A percentile compares a stretch with the other conserved stretches of the same genome.
phyloP scores from a whole-genome alignment of 176 grass and related monocot species.

The Poa pratensis region DNA sequence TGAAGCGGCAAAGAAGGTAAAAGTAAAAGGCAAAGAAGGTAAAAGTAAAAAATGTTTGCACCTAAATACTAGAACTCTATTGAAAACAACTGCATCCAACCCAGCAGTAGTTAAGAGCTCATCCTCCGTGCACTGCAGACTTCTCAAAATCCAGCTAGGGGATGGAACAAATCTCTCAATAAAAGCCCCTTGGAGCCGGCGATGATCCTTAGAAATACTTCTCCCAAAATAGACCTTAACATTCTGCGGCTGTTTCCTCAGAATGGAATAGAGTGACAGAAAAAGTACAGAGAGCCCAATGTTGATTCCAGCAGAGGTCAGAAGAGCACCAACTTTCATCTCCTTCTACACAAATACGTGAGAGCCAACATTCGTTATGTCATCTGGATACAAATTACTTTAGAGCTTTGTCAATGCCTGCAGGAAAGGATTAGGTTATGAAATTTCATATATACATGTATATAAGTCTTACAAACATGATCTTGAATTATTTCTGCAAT shows the following conservation, averaged over 20 bases:
- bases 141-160: slow-evolving; percentile 84
- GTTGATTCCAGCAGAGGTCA: slow-evolving; percentile 94
- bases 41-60: slow-evolving; percentile 30
- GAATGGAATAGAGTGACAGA: slow-evolving; percentile 76
- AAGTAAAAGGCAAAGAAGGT: neutral
- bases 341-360: slow-evolving; percentile 42
- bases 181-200: slow-evolving; percentile 60
- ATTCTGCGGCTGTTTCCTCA: slow-evolving; percentile 90
- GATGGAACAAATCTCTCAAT: slow-evolving; percentile 87
- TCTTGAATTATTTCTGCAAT: slow-evolving; percentile 13
- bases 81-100: slow-evolving; percentile 91
- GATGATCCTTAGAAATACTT: slow-evolving; percentile 69
- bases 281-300: slow-evolving; percentile 76
- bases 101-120: slow-evolving; percentile 75
- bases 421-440: slow-evolving; percentile 28
- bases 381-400: slow-evolving; percentile 38
- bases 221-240: slow-evolving; percentile 90
- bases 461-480: neutral
- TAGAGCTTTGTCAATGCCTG: slow-evolving; percentile 2
- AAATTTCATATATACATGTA: slow-evolving; percentile 7
- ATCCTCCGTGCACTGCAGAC: slow-evolving; percentile 78
- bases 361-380: slow-evolving; percentile 29
- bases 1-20: neutral
- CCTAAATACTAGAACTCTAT: slow-evolving; percentile 89
- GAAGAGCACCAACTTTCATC: slow-evolving; percentile 80